Base-by-base conservation (phyloP, 441 rosid genomes). In the Syzygium malaccense region DNA sequence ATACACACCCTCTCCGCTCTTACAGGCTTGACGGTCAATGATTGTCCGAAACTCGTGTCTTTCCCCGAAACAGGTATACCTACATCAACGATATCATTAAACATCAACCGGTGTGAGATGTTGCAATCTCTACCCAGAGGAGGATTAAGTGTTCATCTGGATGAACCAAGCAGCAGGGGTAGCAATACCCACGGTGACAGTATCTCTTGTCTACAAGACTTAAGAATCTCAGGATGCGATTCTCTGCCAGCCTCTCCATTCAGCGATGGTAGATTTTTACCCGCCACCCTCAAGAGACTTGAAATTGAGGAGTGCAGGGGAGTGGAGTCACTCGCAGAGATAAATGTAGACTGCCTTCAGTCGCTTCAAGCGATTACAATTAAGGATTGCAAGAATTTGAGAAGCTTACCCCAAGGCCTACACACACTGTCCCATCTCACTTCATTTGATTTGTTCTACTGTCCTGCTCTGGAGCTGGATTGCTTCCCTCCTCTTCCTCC, bases 1-100 rank as follows among this genome's bases (percentile, higher is more conserved):
- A 28, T 60, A 8, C 68, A n/a, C 4, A 14, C 32, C 8, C 32
- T 60, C 18, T 28, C 68, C 8, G 5, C 32, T 28, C 68, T 60
- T 3, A 60, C 8, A 26, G 17, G 3, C 17, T 58, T 58, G 66
- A 26, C 15, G 0, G 0, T 58, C 0, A 0, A 12, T 0, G 1
- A 12, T 0, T 58, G 66, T 58, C 13, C 66, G 3, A 26, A 58
- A 58, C 66, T 58, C 15, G 7, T 28, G 15, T 58, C 15, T 7
- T 58, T 26, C 30, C 66, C 15, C 9, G 32, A 6, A n/a, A 28
- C 18, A 3, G 2, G 68, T 28, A 28, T 28, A 0, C 32, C 66
- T 0, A 13, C 32, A 3, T 60, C 66, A 5, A 0, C 14, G 8
- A 60, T 6, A 60, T 26, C 66, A 13, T 13, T 60, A 12, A 28